Base-by-base conservation (phyloP, 2,329 filamentous ascomycete species). In the Epichloe sibirici region DNA sequence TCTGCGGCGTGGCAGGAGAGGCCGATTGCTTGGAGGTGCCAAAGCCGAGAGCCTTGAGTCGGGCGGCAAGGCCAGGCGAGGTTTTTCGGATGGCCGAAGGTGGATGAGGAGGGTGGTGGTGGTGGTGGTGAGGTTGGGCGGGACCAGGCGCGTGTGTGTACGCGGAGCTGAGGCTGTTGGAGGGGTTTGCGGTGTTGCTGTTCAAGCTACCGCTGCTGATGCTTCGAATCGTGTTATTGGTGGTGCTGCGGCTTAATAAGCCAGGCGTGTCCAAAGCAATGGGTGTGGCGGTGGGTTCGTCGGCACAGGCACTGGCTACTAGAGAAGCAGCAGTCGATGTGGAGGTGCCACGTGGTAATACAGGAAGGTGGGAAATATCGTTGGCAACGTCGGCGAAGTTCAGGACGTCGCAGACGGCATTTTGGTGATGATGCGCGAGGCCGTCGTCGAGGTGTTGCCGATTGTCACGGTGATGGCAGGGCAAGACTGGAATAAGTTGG, bases 21-120 rank as follows among this genome's bases (percentile, higher is more conserved):
- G 63, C 63, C 56, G 68, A 60, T 54, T 70, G 69, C 57, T 69
- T 70, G 49, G 66, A 57, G 28, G 68, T 66, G 53, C 78, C 78
- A 57, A 85, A 82, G 40, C 81, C 81, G 45, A 85, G 71, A 43
- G 81, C 81, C 62, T 81, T 83, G 52, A 85, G 74, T 63, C 81
- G 78, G 55, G 80, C 81, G 58, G 81, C 81, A 49, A 85, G 71
- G 40, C 81, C 81, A 42, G 81, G 81, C 11, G 81, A 83, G 2
- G 81, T 78, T 64, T 81, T 83, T 60, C 81, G 78, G 48, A 66
- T 49, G 50, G 65, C 60, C 17, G 67, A 60, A 45, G 58, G 60
- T n/a, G 55, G 62, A 48, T 47, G 57, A 17, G 55, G 63, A 49
- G 48, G 58, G 49, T 57, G 62, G 57, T 59, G 62, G 49, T 57